phyloP scores from a whole-genome alignment of 2,329 filamentous ascomycete genomes.

The Colletotrichum aenigma region DNA sequence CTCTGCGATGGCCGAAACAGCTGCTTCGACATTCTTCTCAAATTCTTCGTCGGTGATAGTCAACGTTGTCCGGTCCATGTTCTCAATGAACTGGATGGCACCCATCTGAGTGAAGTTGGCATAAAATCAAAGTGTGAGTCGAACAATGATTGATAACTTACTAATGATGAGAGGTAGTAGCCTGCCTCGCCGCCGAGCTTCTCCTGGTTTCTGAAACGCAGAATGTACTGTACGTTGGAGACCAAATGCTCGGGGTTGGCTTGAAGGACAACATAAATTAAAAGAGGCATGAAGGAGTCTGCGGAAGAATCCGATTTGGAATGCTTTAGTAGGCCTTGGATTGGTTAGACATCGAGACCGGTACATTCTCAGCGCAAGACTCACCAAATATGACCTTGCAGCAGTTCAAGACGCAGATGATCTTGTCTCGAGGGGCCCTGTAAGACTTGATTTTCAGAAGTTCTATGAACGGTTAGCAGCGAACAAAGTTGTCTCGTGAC shows the following conservation, averaged over 20 bases:
- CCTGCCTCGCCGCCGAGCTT: constrained; percentile 97
- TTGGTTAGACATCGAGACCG: not conserved
- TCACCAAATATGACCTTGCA: constrained; percentile 98
- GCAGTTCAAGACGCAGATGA: constrained; percentile 97
- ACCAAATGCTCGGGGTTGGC: constrained; percentile 95
- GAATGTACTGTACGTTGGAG: constrained; percentile 97
- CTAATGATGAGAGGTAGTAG: constrained; percentile 94
- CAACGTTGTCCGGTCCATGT: constrained; percentile 89
- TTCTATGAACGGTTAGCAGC: constrained; percentile 60
- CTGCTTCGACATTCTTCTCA: constrained; percentile 93
- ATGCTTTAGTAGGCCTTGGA: constrained; percentile 80
- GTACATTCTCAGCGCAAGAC: constrained; percentile 22
- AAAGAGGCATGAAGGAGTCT: constrained; percentile 91
- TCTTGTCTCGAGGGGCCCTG: constrained; percentile 95
- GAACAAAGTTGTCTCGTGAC: constrained; percentile 7
- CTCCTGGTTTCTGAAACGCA: constrained; percentile 96
- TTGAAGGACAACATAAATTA: constrained; percentile 95
- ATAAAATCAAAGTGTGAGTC: not conserved
- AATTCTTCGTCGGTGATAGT: constrained; percentile 96
- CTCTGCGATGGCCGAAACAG: constrained; percentile 94
- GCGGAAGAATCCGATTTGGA: constrained; percentile 93
- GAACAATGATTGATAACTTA: constrained; percentile 40
- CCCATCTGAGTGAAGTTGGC: constrained; percentile 63
- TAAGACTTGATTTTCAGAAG: constrained; percentile 96
- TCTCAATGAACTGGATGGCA: constrained; percentile 95